These are phyloP conservation scores for Globisporangium alternatum DNA, from an alignment of 352 stramenopile genomes.

Conservation along the genomic window DNA sequence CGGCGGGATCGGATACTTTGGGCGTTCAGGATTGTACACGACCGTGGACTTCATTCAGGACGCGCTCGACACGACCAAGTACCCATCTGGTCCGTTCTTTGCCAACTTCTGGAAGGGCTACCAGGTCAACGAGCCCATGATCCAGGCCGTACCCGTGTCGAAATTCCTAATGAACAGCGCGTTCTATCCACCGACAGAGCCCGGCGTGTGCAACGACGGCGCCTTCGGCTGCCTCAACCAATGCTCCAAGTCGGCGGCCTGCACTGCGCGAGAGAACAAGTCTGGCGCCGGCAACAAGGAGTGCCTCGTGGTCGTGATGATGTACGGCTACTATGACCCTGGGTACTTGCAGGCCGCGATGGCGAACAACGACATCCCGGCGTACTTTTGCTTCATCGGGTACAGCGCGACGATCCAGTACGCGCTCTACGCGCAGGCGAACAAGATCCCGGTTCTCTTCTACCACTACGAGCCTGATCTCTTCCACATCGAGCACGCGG, in stretches of 20 bases:
- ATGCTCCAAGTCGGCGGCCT: conserved; percentile 29
- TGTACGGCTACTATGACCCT: conserved; percentile 15
- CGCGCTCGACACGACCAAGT: conserved; percentile 14
- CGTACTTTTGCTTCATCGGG: conserved; percentile 34
- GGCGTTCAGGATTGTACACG: conserved; percentile 37
- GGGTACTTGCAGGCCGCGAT: conserved; percentile 26
- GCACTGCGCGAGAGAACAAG: conserved; percentile 14
- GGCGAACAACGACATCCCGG: conserved; percentile 26
- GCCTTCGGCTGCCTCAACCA: conserved; percentile 30
- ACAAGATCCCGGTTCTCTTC: conserved; percentile 30
- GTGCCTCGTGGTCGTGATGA: conserved; percentile 28
- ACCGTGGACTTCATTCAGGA: conserved; percentile 30
- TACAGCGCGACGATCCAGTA: conserved; percentile 10
- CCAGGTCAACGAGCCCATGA: conserved; percentile 25
- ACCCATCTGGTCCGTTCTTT: conserved; percentile 14
- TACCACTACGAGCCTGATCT: conserved; percentile 52
- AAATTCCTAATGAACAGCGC: not conserved
- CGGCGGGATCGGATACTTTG: conserved; percentile 27
- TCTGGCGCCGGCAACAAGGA: not conserved
- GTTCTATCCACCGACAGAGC: conserved; percentile 22
- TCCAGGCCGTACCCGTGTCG: conserved; percentile 12
- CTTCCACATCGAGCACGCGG: conserved; percentile 29
- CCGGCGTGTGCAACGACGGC: conserved; percentile 20
- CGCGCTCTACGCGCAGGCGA: conserved; percentile 1
- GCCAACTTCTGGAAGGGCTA: conserved; percentile 48